Evolutionary conservation across 768 basidiomycete genomes (phyloP), one percentile per base, ranked within the genome.

Genomic region (Boletales sp.): DNA sequence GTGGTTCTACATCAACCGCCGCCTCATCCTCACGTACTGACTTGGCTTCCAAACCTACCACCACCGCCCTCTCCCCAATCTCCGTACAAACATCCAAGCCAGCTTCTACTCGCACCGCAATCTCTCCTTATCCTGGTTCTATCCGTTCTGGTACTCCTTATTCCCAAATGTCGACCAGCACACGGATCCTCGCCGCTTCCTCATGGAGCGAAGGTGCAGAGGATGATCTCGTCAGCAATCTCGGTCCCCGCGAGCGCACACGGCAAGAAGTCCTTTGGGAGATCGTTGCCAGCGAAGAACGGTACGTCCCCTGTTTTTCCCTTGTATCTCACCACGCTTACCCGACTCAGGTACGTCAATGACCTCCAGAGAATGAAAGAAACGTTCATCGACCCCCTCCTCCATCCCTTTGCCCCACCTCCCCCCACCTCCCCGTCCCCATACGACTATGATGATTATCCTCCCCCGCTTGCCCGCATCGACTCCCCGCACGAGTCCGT

Each of bases 181-280:
- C 82, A 54, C 81, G 85, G 38, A 89, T 93, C 50, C 74, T 90
- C 36, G 80, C 87, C 29, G 87, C 85, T 2, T 70, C 81, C 54
- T 90, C 87, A 17, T 97, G 94, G 94, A 94, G 91, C 62, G 90
- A 95, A 66, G 87, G 86, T 55, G 91, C 94, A 10, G 93, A 94
- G 66, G 92, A 90, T 48, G 94, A 97, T 68, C 81, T 97, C 38
- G 90, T 97, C 17, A 84, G 86, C 40, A 92, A 97, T 63, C 75
- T 97, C 32, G 91, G 93, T n/a, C 85, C 91, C 40, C 83, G 91
- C 52, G 94, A 97, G 67, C 82, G 94, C 50, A 97, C 94, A 35
- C 81, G 94, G 45, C 94, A 97, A 69, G 94, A 97, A 72, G 94
- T 97, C 7, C 69, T 97, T 24, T 97, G 92, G 75, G 94, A 97